Evolutionary conservation across 495 filamentous ascomycete genomes (phyloP).

Genomic region (Chaetomium fimeti): DNA sequence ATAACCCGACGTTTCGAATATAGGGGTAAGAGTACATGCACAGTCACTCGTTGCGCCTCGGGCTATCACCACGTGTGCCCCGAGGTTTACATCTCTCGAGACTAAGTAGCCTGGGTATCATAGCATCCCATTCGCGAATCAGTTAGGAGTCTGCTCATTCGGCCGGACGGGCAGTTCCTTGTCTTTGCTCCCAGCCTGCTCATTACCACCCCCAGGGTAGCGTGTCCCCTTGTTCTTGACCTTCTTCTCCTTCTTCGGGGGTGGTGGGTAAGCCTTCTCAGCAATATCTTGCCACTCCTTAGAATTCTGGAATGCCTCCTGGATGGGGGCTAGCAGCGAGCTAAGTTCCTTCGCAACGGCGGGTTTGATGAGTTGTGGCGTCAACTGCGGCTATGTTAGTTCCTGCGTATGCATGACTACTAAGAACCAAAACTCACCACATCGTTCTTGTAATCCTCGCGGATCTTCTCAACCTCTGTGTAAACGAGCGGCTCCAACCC

Average conservation of each 20-base stretch:
- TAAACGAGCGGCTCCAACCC: slow-evolving; percentile 76
- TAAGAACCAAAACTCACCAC: slow-evolving; percentile 54
- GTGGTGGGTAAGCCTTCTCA: slow-evolving; percentile 55
- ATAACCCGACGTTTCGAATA: too few species aligned
- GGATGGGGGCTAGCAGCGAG: slow-evolving; percentile 71
- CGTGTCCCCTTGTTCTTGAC: slow-evolving; percentile 65
- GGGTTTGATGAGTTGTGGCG: slow-evolving; percentile 79
- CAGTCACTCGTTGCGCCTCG: background rate
- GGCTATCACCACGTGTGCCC: background rate
- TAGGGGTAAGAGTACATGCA: too few species aligned
- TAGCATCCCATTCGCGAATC: background rate
- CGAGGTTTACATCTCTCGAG: background rate
- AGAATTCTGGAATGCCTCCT: slow-evolving; percentile 63
- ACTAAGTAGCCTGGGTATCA: background rate
- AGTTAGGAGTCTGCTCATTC: slow-evolving; percentile 20
- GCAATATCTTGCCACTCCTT: slow-evolving; percentile 79
- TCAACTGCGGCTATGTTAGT: slow-evolving; percentile 56
- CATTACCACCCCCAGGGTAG: slow-evolving; percentile 41
- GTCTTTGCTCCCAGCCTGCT: slow-evolving; percentile 7
- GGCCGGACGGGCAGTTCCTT: slow-evolving; percentile 18
- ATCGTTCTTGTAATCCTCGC: slow-evolving; percentile 77
- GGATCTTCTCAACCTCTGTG: slow-evolving; percentile 64
- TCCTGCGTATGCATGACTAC: background rate
- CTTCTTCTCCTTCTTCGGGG: slow-evolving; percentile 31
- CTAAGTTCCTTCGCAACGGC: slow-evolving; percentile 69